Base-by-base conservation (phyloP, 1,139 yeast genomes). In the Magnusiomyces sp. region DNA sequence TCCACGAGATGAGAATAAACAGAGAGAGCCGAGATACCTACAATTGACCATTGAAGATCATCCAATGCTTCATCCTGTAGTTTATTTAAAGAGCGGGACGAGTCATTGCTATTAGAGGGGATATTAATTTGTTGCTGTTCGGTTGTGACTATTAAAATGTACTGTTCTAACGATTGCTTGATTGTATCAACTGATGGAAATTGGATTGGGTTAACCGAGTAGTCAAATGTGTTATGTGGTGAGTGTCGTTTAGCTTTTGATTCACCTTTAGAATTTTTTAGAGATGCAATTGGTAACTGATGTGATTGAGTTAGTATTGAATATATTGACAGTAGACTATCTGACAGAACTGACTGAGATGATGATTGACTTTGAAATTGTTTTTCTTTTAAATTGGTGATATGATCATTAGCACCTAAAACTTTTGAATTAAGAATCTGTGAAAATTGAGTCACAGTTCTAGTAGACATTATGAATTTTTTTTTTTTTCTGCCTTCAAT, bases 1-100 rank as follows among this genome's bases (percentile, higher is more conserved):
- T 58, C 54, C 31, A 64, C 57, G n/a, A 61, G 52, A 23, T 55
- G 53, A 5, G 56, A 58, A 38, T 57, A 58, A 29, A 58, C 49
- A 10, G 59, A 53, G 29, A 58, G 39, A 5, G 59, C 53, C 5
- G 60, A 52, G 47, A 54, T 53, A 4, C 54, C 54, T 13, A 51
- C 45, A 20, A 51, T 49, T 19, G 52, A 50, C 52, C 52, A 49
- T 40, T 51, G 49, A 36, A 51, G 36, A 19, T 45, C 47, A 31
- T 42, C 45, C 13, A 42, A 6, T 10, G n/a, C n/a, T n/a, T n/a
- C n/a, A n/a, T n/a, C n/a, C n/a, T n/a, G n/a, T n/a, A n/a, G n/a
- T n/a, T n/a, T n/a, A n/a, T n/a, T n/a, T n/a, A 34, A 9, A 17
- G 16, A 9, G 38, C 38, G 5, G 38, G 17, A 9, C 38, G 38